Percentiles rank a stretch among this genome's conserved stretches.
These are phyloP conservation scores for Rubia tinctorum DNA, from an alignment of 305 asterid species.

Conservation along the genomic window DNA sequence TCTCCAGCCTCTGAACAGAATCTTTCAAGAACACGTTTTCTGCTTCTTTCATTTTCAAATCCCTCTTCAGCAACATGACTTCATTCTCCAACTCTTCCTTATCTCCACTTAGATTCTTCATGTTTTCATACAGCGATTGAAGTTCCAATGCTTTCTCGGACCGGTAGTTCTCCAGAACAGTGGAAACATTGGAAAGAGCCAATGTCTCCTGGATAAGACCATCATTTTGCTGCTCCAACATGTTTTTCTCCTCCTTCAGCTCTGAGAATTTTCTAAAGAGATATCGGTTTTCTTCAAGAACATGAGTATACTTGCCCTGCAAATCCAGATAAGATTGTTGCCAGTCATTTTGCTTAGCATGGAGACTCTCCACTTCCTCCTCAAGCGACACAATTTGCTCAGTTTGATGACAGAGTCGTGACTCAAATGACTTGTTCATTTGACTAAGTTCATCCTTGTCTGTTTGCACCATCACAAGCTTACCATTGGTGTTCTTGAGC, in stretches of 20 bases:
- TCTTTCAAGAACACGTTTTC: conserved; percentile 53
- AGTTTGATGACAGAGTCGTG: conserved; percentile 35
- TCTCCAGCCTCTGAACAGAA: conserved; percentile 48
- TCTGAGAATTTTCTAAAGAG: conserved; percentile 46
- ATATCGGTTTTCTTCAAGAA: conserved; percentile 46
- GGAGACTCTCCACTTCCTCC: conserved; percentile 50
- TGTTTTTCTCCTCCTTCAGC: conserved; percentile 48
- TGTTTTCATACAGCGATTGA: conserved; percentile 38
- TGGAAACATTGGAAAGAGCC: conserved; percentile 39
- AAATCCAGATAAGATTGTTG: conserved; percentile 38
- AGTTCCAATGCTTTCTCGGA: conserved; percentile 51
- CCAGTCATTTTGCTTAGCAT: conserved; percentile 39
- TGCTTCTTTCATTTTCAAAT: conserved; percentile 47
- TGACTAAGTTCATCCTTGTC: conserved; percentile 50
- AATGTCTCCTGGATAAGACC: conserved; percentile 49
- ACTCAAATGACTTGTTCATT: conserved; percentile 42
- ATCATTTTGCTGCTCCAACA: conserved; percentile 46
- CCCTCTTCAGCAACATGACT: conserved; percentile 34
- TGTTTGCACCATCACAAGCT: conserved; percentile 38
- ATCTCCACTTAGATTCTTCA: conserved; percentile 39
- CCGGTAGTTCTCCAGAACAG: conserved; percentile 38
- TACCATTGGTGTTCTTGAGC: conserved; percentile 38
- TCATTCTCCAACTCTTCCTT: conserved; percentile 43
- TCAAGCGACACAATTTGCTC: conserved; percentile 34
- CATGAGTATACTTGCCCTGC: conserved; percentile 36